Evolutionary conservation across 192 early-diverging fungal genomes (phyloP), one percentile per base, ranked within the genome.

Genomic region (Podila epicladia): DNA sequence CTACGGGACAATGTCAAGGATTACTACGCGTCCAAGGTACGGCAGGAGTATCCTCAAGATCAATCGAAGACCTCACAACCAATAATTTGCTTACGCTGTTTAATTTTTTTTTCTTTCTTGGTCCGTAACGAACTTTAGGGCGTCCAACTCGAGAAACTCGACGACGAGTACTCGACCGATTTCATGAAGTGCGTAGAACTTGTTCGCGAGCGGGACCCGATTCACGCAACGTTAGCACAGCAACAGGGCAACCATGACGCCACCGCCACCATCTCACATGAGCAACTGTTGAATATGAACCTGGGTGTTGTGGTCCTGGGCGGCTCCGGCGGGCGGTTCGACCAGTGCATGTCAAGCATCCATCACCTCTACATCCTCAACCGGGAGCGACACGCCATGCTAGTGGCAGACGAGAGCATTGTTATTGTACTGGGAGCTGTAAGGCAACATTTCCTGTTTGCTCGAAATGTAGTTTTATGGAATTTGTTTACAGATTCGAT

Each of bases 301-400:
- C 35, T 72, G 4, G 60, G 90, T 31, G 84, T 95, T 8, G 82
- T 97, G n/a, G 96, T 91, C 11, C 78, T 93, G 22, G 95, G 96
- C 45, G 95, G 94, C 5, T 82, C 96, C 5, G 90, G 93, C 31
- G 97, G 97, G 0, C 89, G 97, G 22, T 91, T 98, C 65, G 97
- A 98, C 82, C 97, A 98, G 58, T 90, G 88, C 12, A 92, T 98
- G 80, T 87, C 92, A 12, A 91, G 86, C 66, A 89, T 98, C 13
- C 90, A 95, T 74, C 84, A 90, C 22, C 75, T 96, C 29, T 93
- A 92, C 69, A 70, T 84, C 64, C 61, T 91, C 20, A 90, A 88
- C 60, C 79, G 87, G 53, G 87, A 91, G 51, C 83, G 94, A 32
- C 84, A 85, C 35, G 84, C 94, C 8, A 80, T 88, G 37, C 74